Base-by-base conservation (phyloP, 805 yeast species). In the Starmerella roubikii region DNA sequence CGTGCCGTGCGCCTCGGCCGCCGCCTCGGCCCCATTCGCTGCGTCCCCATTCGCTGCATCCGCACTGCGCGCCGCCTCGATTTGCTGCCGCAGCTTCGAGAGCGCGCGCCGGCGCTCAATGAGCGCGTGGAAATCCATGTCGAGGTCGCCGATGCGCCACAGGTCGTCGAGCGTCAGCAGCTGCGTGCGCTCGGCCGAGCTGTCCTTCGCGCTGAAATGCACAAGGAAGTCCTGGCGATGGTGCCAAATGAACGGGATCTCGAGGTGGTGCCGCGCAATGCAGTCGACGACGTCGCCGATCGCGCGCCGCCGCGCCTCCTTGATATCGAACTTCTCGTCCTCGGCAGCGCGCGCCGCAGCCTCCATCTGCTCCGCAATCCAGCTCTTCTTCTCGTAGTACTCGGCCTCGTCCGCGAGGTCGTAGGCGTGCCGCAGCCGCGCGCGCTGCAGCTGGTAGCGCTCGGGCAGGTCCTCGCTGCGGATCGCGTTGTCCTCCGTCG, bases 231-330 rank as follows among this genome's bases (percentile, higher is more conserved):
- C 97, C 60, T 93, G 81, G 57, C 97, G 80, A 55, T 85, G 94
- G 20, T 85, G 80, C 81, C 94, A 85, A 44, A 91, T 85, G 52
- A 85, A 82, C 10, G 98, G 97, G 4, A 88, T 94, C 56, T 91
- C 98, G 47, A 79, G 68, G 42, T 76, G 69, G 35, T 86, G 93
- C 50, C 73, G 74, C 12, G 85, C 68, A 23, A 91, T 64, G 75
- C 85, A 54, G 67, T 81, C 52, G 71, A 77, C 32, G 69, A 82
- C 59, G 71, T 75, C 52, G 11, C 74, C 72, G 6, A 91, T 81
- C 1, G 94, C 78, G 28, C 66, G 69, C 40, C 66, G 66, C 59
- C 84, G 80, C 13, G 53, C 60, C 53, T 40, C 49, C 7, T 34
- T 47, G 22, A 58, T 62, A 50, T 51, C 50, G 19, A 32, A n/a